Conservation (phyloP, 164 flowering plant genomes). For the Liquidambar formosana region DNA sequence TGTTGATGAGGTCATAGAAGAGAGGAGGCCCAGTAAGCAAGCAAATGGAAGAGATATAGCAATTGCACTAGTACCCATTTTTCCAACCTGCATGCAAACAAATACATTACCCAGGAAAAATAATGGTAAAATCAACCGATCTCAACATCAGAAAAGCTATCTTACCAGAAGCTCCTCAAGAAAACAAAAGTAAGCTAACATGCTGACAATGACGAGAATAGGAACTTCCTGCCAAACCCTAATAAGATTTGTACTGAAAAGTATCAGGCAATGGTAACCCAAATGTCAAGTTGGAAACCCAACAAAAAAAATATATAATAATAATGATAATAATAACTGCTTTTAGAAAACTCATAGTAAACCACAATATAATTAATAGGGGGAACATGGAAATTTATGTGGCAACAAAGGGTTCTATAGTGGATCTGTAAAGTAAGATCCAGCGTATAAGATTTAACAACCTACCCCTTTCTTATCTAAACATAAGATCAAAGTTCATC, state of each 20-base stretch:
- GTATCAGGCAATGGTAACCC: conserved; percentile 3
- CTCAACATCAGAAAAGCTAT: not conserved
- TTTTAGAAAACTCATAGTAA: too few species aligned
- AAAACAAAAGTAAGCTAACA: conserved; percentile 96
- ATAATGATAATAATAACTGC: too few species aligned
- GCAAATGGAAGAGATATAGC: conserved; percentile 92
- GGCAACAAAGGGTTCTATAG: too few species aligned
- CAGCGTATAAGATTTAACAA: too few species aligned
- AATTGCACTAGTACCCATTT: conserved; percentile 79
- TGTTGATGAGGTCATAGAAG: conserved; percentile 88
- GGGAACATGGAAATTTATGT: too few species aligned
- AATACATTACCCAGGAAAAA: not conserved
- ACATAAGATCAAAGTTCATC: too few species aligned
- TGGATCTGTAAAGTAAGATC: too few species aligned
- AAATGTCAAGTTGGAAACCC: not conserved
- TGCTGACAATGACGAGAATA: conserved; percentile 85
- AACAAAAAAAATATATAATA: too few species aligned
- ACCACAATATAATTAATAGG: too few species aligned
- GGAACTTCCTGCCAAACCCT: conserved; percentile 98
- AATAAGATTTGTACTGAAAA: conserved; percentile 13
- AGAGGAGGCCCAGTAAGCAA: conserved; percentile 83
- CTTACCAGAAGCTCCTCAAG: conserved; percentile 97
- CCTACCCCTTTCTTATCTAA: too few species aligned
- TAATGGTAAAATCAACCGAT: not conserved
- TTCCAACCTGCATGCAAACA: conserved; percentile 49